These are phyloP conservation scores for Pholiota molesta DNA, from an alignment of 768 basidiomycete genomes.

Conservation along the genomic window DNA sequence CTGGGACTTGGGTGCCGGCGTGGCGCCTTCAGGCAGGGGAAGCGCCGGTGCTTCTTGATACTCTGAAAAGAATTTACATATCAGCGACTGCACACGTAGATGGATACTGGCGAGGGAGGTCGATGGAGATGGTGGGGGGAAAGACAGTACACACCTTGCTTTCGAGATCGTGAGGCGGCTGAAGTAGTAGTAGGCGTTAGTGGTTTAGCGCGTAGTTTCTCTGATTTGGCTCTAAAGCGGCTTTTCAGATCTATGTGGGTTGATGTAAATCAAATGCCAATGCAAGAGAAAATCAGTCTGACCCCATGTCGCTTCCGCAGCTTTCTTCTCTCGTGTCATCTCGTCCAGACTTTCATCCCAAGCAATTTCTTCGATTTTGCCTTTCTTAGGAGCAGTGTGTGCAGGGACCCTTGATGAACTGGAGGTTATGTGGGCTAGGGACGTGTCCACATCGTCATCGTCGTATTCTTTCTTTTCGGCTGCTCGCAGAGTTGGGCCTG, in stretches of 20 bases:
- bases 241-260: conserved; percentile 53
- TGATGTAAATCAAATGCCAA: background rate
- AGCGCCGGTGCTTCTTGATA: conserved; percentile 55
- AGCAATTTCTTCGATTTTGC: conserved; percentile 61
- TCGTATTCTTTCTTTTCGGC: conserved; percentile 38
- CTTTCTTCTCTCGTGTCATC: conserved; percentile 68
- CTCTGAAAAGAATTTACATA: conserved; percentile 7
- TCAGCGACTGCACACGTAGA: background rate
- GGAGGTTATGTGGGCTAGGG: conserved; percentile 55
- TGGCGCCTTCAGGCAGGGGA: conserved; percentile 36
- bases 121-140: background rate
- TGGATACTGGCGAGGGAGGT: background rate
- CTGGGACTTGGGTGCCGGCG: conserved; percentile 38
- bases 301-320: conserved; percentile 81
- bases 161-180: conserved; percentile 32
- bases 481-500: conserved; percentile 24
- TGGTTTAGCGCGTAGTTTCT: conserved; percentile 44
- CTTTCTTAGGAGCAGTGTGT: conserved; percentile 50
- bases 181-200: conserved; percentile 16
- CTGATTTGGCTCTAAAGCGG: conserved; percentile 59
- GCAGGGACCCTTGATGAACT: conserved; percentile 18
- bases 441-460: conserved; percentile 63
- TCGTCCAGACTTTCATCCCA: conserved; percentile 73
- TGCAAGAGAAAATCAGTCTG: conserved; percentile 14
- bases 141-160: conserved; percentile 35